Evolutionary conservation across 2,329 filamentous ascomycete species (phyloP).

Genomic region (Apiospora marii): DNA sequence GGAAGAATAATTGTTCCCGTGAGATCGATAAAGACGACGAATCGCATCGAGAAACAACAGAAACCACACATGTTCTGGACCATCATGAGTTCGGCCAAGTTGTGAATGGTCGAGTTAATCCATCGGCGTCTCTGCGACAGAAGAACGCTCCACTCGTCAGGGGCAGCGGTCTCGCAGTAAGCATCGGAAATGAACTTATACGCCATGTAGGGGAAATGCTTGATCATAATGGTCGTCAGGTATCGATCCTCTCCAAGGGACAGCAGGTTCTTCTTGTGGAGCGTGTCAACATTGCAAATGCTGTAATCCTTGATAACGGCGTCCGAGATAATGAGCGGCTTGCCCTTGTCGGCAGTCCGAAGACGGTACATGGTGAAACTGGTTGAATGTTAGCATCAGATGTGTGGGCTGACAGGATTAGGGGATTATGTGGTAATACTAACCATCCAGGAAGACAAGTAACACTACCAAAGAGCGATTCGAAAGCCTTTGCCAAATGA

Average conservation of each 20-base stretch:
- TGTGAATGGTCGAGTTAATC: slow-evolving; percentile 99
- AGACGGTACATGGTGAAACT: slow-evolving; percentile 99
- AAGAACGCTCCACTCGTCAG: slow-evolving; percentile 91
- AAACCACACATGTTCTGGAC: slow-evolving; percentile 96
- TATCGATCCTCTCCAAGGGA: slow-evolving; percentile 85
- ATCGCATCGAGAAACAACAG: slow-evolving; percentile 98
- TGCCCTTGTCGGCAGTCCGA: slow-evolving; percentile 90
- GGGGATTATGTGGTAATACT: slow-evolving; percentile 48
- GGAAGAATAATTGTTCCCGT: slow-evolving; percentile 92
- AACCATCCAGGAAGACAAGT: slow-evolving; percentile 99
- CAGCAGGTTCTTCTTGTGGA: slow-evolving; percentile 87
- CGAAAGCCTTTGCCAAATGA: slow-evolving; percentile 95
- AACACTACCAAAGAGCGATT: slow-evolving; percentile 96
- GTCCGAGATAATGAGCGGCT: slow-evolving; percentile 92
- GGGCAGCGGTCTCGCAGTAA: slow-evolving; percentile 91
- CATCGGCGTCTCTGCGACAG: slow-evolving; percentile 98
- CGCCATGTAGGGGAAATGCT: slow-evolving; percentile 93
- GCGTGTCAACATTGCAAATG: slow-evolving; percentile 87
- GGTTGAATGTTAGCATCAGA: slow-evolving; percentile 29
- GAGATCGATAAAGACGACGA: slow-evolving; percentile 93
- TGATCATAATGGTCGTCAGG: slow-evolving; percentile 96
- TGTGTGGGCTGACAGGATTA: slow-evolving; percentile 45
- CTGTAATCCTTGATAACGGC: slow-evolving; percentile 87
- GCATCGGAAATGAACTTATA: slow-evolving; percentile 97
- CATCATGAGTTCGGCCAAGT: slow-evolving; percentile 87